Percentiles rank a stretch among this genome's conserved stretches.
phyloP scores from a whole-genome alignment of 148 eudicot genomes.

The Hydrangea macrophylla region DNA sequence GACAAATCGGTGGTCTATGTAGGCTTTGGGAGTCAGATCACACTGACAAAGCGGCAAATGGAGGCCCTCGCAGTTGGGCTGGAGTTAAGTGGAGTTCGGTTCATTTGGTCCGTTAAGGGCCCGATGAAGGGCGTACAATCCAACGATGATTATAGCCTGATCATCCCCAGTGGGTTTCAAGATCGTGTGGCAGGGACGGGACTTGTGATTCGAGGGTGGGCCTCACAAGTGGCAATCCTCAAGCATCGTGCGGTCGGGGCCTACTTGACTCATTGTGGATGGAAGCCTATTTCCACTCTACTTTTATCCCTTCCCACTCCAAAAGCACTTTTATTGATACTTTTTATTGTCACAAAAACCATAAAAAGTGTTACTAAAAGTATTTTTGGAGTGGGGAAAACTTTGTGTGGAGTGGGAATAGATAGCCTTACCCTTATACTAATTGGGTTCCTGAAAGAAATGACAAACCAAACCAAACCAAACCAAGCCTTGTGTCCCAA shows the following conservation, averaged over 20 bases:
- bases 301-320: too few relatives aligned
- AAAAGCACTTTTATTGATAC: too few relatives aligned
- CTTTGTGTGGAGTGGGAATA: too few relatives aligned
- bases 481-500: too few relatives aligned
- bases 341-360: too few relatives aligned
- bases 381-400: too few relatives aligned
- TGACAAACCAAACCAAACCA: too few relatives aligned
- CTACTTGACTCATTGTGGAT: conserved; percentile 18
- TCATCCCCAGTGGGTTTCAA: conserved; percentile 3
- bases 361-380: too few relatives aligned
- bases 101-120: conserved; percentile 1
- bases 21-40: conserved; percentile 10
- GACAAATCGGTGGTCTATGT: conserved; percentile 7
- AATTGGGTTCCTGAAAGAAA: too few relatives aligned
- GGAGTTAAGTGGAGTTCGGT: conserved; percentile 8
- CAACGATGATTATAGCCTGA: neutral
- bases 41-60: neutral
- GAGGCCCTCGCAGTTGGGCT: neutral
- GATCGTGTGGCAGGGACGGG: conserved; percentile 12
- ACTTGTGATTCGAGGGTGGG: conserved; percentile 12
- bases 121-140: neutral
- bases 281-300: conserved; percentile 15
- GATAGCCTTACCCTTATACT: too few relatives aligned
- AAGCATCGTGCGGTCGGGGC: conserved; percentile 6
- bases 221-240: conserved; percentile 14